Percentiles rank a stretch among this genome's conserved stretches.
phyloP scores from a whole-genome alignment of 768 basidiomycete species.

The Gloeophyllum trabeum region DNA sequence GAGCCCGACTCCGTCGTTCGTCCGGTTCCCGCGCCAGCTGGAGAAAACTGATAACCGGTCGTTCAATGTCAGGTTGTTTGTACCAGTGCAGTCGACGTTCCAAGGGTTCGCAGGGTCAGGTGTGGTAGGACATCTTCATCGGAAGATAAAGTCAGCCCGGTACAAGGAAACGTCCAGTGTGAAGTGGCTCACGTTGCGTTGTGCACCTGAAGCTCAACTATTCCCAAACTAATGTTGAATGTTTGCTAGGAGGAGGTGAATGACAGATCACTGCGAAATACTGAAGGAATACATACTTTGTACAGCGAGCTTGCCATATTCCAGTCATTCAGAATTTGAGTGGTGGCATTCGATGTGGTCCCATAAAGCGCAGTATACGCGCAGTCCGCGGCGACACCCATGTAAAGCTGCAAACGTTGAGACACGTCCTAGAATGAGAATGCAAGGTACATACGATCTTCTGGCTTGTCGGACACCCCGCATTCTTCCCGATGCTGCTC shows the following conservation, averaged over 20 bases:
- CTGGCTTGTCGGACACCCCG: constrained; percentile 64
- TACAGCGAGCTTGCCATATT: constrained; percentile 70
- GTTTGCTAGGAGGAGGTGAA: constrained; percentile 35
- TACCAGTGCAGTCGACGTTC: constrained; percentile 58
- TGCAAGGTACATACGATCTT: constrained; percentile 39
- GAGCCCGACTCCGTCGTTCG: constrained; percentile 65
- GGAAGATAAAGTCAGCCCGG: not conserved
- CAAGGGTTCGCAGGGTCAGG: constrained; percentile 46
- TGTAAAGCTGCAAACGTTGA: constrained; percentile 36
- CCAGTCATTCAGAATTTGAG: constrained; percentile 67
- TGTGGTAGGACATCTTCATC: constrained; percentile 46
- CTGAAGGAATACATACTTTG: constrained; percentile 38
- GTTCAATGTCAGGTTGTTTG: constrained; percentile 45
- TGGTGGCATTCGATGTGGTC: constrained; percentile 52
- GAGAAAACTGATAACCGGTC: constrained; percentile 69
- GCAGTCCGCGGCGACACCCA: constrained; percentile 88
- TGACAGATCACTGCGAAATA: constrained; percentile 1
- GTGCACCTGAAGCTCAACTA: constrained; percentile 70
- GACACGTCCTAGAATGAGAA: not conserved
- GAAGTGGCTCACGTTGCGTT: constrained; percentile 29
- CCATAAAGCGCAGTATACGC: constrained; percentile 60
- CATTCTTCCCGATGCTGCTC: constrained; percentile 50
- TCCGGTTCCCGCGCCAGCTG: constrained; percentile 66
- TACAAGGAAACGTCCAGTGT: constrained; percentile 1
- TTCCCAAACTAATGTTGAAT: constrained; percentile 80